Base-by-base conservation (phyloP, 2,329 filamentous ascomycete species). In the Alternaria gaisen region DNA sequence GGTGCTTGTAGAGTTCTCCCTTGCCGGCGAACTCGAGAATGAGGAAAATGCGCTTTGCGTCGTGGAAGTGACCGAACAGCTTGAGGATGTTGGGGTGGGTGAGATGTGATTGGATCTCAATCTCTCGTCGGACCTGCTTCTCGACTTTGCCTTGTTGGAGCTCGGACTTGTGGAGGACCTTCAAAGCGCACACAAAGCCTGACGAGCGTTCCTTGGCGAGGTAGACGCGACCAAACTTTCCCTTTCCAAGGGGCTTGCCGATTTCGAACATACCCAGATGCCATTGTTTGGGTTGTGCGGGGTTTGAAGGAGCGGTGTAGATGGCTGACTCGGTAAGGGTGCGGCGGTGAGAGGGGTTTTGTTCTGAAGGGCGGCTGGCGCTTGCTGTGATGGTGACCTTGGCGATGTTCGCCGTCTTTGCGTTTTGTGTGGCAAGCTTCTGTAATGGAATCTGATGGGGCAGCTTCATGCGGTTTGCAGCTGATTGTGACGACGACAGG, bases 261-360 rank as follows among this genome's bases (percentile, higher is more conserved):
- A 96, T 97, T 79, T 97, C 93, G 77, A 97, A 97, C 92, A 96
- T 96, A 80, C 92, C 91, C 4, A 97, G 87, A 76, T 97, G 92
- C 80, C 94, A 94, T 69, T 93, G 72, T 65, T 82, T 81, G 18
- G 77, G 73, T 1, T 77, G 66, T 28, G 57, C 53, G 7, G 57
- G 57, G 22, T 60, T 56, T 1, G 72, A 67, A 42, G 80, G 76
- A 58, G 77, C 73, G 53, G 72, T 64, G 72, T 76, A 75, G 66
- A 80, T 52, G 53, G 84, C 84, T 44, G 83, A 82, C 67, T 89
- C 86, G 16, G 75, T 78, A 73, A 77, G 66, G 72, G 75, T 78
- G 76, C 75, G 67, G 75, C 79, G 53, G 79, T 34, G 83, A 78
- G 66, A 61, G 3, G 74, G 59, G 74, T 74, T 61, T 60, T 77